Evolutionary conservation across 306 rosid genomes (phyloP).

Genomic region (Cucumis hystrix): DNA sequence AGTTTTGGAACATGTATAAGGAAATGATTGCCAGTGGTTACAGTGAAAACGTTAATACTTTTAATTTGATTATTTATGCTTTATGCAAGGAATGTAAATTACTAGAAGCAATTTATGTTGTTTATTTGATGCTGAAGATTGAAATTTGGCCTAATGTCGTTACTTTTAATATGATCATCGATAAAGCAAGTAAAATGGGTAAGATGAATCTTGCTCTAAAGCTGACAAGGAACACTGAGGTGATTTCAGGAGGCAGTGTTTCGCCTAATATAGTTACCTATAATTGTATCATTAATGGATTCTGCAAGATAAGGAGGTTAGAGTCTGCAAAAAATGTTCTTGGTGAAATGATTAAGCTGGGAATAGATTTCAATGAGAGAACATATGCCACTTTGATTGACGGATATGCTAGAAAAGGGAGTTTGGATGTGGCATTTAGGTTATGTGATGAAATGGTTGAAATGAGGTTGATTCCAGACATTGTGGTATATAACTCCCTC

Average conservation of each 20-base stretch:
- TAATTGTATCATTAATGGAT: constrained; percentile 41
- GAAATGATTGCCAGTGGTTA: constrained; percentile 42
- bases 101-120: constrained; percentile 26
- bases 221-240: constrained; percentile 23
- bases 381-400: constrained; percentile 42
- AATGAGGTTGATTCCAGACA: constrained; percentile 34
- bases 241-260: constrained; percentile 22
- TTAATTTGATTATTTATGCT: constrained; percentile 38
- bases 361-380: constrained; percentile 22
- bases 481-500: constrained; percentile 36
- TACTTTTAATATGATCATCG: constrained; percentile 42
- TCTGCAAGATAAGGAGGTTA: constrained; percentile 32
- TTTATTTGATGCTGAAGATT: constrained; percentile 38
- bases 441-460: constrained; percentile 42
- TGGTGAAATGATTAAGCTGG: constrained; percentile 26
- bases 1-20: constrained; percentile 36
- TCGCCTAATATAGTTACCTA: constrained; percentile 32
- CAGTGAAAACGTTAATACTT: constrained; percentile 34
- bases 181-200: constrained; percentile 34
- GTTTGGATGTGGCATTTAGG: constrained; percentile 36
- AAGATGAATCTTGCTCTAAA: constrained; percentile 36
- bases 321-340: constrained; percentile 24
- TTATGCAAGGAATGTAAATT: constrained; percentile 37
- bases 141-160: constrained; percentile 34
- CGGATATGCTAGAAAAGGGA: constrained; percentile 36